phyloP scores from a whole-genome alignment of 345 rosid species.

The Trapa bicornis region DNA sequence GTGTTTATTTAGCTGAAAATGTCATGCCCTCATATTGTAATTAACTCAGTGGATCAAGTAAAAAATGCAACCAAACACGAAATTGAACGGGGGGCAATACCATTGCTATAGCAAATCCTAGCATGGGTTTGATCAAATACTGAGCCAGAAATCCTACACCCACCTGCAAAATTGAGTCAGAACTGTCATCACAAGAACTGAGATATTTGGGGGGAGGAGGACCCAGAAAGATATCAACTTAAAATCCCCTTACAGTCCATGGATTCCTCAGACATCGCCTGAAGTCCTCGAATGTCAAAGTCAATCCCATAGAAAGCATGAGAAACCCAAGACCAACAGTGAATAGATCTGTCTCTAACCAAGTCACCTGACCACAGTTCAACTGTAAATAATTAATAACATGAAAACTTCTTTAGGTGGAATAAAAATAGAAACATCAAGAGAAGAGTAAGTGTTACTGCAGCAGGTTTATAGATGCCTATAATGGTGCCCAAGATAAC shows the following conservation, averaged over 20 bases:
- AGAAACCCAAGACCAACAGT: slow-evolving; percentile 85
- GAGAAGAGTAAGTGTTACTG: slow-evolving; percentile 32
- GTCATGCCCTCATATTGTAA: not conserved
- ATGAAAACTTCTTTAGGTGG: not conserved
- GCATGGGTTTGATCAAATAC: slow-evolving; percentile 70
- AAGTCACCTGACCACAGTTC: slow-evolving; percentile 52
- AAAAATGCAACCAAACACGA: not conserved
- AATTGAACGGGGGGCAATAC: slow-evolving; percentile 26
- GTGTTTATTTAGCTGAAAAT: not conserved
- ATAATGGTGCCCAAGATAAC: slow-evolving; percentile 76
- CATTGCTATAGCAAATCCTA: slow-evolving; percentile 77
- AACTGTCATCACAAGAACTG: slow-evolving; percentile 8
- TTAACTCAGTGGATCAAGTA: slow-evolving; percentile 13
- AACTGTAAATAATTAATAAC: slow-evolving; percentile 8
- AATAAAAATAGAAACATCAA: slow-evolving; percentile 4
- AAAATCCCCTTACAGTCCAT: slow-evolving; percentile 68
- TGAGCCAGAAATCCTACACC: slow-evolving; percentile 95
- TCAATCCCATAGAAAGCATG: slow-evolving; percentile 97
- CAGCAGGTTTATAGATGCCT: slow-evolving; percentile 85
- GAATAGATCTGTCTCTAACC: slow-evolving; percentile 87
- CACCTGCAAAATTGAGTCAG: slow-evolving; percentile 43
- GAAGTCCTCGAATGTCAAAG: slow-evolving; percentile 84
- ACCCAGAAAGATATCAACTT: slow-evolving; percentile 4
- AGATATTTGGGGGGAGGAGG: not conserved
- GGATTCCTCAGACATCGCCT: slow-evolving; percentile 76